Percentiles rank a stretch among this genome's conserved stretches.
These are phyloP conservation scores for Trichosporon coremiiforme DNA, from an alignment of 1,284 basidiomycete species.

Conservation along the genomic window DNA sequence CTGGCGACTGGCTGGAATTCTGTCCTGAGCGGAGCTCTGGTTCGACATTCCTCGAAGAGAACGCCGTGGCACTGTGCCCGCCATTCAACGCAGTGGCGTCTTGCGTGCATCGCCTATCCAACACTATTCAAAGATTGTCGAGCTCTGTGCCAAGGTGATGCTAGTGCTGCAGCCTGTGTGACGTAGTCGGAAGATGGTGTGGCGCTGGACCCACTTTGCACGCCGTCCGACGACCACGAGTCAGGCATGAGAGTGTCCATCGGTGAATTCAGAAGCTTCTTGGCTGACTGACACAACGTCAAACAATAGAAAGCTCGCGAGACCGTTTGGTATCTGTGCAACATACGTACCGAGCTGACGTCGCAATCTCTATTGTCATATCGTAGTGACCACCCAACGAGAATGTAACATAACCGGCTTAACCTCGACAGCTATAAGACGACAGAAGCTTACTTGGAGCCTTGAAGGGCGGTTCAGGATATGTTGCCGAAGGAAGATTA, in stretches of 20 bases:
- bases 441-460: too few relatives aligned
- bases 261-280: too few relatives aligned
- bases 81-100: not conserved
- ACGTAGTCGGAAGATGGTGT: not conserved
- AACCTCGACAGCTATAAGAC: too few relatives aligned
- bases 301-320: not conserved
- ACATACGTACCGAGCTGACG: not conserved
- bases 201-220: not conserved
- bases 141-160: too few relatives aligned
- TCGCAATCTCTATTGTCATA: not conserved
- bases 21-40: not conserved
- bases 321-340: not conserved
- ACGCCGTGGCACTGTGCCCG: conserved; percentile 4
- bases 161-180: too few relatives aligned
- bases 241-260: too few relatives aligned
- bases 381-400: not conserved
- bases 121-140: not conserved
- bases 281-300: not conserved
- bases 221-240: too few relatives aligned
- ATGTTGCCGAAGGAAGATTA: not conserved
- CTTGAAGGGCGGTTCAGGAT: too few relatives aligned
- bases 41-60: not conserved
- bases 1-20: not conserved
- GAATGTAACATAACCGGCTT: too few relatives aligned
- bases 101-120: not conserved